Percentiles rank a stretch among this genome's conserved stretches.
phyloP scores from a whole-genome alignment of 2,329 filamentous ascomycete genomes.

The Diaporthe australafricana region DNA sequence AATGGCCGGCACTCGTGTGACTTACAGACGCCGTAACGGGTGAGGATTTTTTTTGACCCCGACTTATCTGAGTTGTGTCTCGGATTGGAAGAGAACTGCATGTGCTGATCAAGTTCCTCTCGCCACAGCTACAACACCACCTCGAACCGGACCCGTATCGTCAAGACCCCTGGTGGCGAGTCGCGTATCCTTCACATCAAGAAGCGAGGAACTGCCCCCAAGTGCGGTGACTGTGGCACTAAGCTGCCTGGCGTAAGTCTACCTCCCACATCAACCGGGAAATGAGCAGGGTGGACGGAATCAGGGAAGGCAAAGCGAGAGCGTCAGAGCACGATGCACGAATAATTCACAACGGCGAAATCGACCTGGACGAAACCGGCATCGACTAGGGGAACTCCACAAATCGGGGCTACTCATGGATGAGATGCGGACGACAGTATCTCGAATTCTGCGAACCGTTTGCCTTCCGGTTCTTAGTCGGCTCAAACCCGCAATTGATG shows the following conservation, averaged over 20 bases:
- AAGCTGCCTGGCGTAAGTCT: constrained; percentile 97
- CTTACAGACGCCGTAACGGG: constrained; percentile 84
- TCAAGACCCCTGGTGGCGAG: constrained; percentile 97
- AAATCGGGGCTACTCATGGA: not conserved
- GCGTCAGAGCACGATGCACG: not conserved
- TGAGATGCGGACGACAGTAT: not conserved
- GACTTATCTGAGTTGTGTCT: constrained; percentile 30
- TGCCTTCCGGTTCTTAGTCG: constrained; percentile 3
- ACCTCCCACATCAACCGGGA: constrained; percentile 36
- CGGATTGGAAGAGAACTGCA: constrained; percentile 2
- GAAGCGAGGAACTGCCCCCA: constrained; percentile 98
- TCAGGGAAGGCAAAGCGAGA: constrained; percentile 16
- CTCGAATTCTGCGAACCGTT: not conserved
- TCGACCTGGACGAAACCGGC: not conserved
- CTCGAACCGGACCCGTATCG: constrained; percentile 95
- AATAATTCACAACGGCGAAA: not conserved
- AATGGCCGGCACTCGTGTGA: constrained; percentile 71
- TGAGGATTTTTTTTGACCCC: constrained; percentile 60
- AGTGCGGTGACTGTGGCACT: constrained; percentile 98
- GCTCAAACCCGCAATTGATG: not conserved
- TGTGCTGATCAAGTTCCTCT: constrained; percentile 40
- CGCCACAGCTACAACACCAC: constrained; percentile 90
- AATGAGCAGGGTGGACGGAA: constrained; percentile 20
- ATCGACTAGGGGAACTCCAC: not conserved
- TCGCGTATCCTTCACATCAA: constrained; percentile 98